Conservation (phyloP, 768 basidiomycete species). For the Suillus americanus region DNA sequence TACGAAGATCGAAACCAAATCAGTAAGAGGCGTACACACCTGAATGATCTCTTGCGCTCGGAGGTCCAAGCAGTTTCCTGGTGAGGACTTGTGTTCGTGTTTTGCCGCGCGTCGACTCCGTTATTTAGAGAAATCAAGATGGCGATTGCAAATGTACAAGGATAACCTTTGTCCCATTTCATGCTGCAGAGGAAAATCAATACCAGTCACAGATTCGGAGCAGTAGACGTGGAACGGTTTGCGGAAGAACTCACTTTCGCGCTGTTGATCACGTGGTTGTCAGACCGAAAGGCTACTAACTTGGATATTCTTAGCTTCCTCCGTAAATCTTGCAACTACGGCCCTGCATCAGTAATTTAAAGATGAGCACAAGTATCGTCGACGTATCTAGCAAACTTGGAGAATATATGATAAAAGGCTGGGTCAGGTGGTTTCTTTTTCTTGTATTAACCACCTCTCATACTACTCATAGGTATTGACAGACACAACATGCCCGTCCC, state of each 20-base stretch:
- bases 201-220: slow-evolving; percentile 29
- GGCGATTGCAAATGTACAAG: slow-evolving; percentile 42
- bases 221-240: slow-evolving; percentile 24
- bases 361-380: slow-evolving; percentile 50
- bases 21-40: slow-evolving; percentile 39
- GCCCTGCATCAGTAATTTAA: slow-evolving; percentile 2
- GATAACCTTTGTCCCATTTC: slow-evolving; percentile 51
- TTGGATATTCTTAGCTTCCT: slow-evolving; percentile 3
- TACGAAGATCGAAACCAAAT: background rate
- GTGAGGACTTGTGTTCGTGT: slow-evolving; percentile 12
- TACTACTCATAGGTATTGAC: slow-evolving; percentile 53
- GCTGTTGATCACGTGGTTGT: slow-evolving; percentile 1
- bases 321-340: background rate
- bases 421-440: slow-evolving; percentile 44
- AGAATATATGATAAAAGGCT: slow-evolving; percentile 74
- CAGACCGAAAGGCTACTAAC: background rate
- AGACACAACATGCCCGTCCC: slow-evolving; percentile 57
- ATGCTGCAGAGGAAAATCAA: slow-evolving; percentile 22
- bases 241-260: background rate
- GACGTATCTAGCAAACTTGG: slow-evolving; percentile 66
- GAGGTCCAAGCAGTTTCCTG: slow-evolving; percentile 49
- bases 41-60: slow-evolving; percentile 53
- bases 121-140: slow-evolving; percentile 39
- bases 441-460: background rate
- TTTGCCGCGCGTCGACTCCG: slow-evolving; percentile 13